Conservation (phyloP, 2,329 filamentous ascomycete genomes). For the Cladosporium sp. region DNA sequence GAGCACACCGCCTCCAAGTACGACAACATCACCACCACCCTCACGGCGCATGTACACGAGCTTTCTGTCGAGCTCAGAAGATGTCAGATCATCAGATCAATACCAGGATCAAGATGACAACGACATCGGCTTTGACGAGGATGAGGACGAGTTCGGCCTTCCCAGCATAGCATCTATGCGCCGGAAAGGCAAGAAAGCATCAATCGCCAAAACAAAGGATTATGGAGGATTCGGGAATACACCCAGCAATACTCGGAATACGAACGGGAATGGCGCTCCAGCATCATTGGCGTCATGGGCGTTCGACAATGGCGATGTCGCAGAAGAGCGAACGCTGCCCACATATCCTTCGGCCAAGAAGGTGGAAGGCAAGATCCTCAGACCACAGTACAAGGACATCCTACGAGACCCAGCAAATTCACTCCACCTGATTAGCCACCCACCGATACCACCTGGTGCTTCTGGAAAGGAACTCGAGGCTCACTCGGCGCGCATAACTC, state of each 20-base stretch:
- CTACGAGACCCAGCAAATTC: constrained; percentile 84
- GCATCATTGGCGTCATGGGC: constrained; percentile 46
- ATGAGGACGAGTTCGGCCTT: constrained; percentile 93
- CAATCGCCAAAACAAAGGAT: constrained; percentile 47
- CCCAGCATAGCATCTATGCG: constrained; percentile 92
- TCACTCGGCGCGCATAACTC: constrained; percentile 80
- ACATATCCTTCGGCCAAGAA: constrained; percentile 87
- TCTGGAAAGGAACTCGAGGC: constrained; percentile 81
- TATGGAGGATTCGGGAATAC: constrained; percentile 35
- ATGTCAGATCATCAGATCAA: constrained; percentile 68
- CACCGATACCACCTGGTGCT: constrained; percentile 70
- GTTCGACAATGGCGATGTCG: constrained; percentile 90
- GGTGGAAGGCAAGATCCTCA: constrained; percentile 88
- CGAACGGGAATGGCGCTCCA: constrained; percentile 24
- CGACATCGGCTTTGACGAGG: constrained; percentile 76
- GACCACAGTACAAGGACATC: constrained; percentile 97
- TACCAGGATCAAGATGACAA: constrained; percentile 66
- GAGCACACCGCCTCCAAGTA: constrained; percentile 42
- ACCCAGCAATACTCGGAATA: constrained; percentile 21
- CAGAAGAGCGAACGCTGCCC: constrained; percentile 75
- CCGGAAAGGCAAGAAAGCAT: constrained; percentile 60
- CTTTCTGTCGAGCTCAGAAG: constrained; percentile 77
- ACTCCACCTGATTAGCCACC: constrained; percentile 88
- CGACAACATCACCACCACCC: constrained; percentile 24
- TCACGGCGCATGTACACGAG: constrained; percentile 74